Conservation (phyloP, 495 filamentous ascomycete species). For the Penicillium salamii region DNA sequence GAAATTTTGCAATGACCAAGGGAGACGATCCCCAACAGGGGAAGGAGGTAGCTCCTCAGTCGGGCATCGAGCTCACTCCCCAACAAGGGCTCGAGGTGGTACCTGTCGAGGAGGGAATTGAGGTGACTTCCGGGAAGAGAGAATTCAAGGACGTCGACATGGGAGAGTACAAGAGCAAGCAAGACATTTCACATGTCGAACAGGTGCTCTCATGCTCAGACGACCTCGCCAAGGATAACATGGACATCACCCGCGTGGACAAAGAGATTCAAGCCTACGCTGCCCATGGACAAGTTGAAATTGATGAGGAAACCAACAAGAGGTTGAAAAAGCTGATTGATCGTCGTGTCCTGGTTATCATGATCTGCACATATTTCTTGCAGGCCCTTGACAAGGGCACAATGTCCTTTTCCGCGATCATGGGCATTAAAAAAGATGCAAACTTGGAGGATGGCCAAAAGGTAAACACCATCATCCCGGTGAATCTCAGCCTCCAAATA, state of each 20-base stretch:
- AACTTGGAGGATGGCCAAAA: conserved; percentile 49
- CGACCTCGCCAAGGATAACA: conserved; percentile 44
- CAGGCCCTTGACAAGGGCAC: conserved; percentile 74
- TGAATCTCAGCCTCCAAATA: neutral
- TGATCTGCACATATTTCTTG: conserved; percentile 58
- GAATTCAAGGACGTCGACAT: conserved; percentile 7
- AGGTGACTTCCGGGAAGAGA: neutral
- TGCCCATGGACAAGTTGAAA: conserved; percentile 43
- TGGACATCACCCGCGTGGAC: conserved; percentile 56
- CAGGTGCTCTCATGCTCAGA: conserved; percentile 37
- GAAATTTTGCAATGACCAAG: neutral
- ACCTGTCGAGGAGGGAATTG: neutral
- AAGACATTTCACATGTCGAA: conserved; percentile 51
- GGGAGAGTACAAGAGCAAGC: conserved; percentile 16
- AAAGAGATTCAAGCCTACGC: conserved; percentile 64
- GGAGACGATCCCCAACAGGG: conserved; percentile 2
- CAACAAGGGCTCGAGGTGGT: conserved; percentile 6
- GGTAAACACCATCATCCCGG: conserved; percentile 10
- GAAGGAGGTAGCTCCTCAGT: conserved; percentile 3
- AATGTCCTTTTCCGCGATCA: conserved; percentile 66
- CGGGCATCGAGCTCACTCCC: neutral
- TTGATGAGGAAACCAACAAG: conserved; percentile 53
- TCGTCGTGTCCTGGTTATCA: conserved; percentile 49
- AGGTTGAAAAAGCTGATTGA: conserved; percentile 54
- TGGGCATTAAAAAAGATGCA: conserved; percentile 60